Evolutionary conservation across 371 early-diverging fungal genomes (phyloP), one percentile per base, ranked within the genome.

Genomic region (Apophysomyces sp.): DNA sequence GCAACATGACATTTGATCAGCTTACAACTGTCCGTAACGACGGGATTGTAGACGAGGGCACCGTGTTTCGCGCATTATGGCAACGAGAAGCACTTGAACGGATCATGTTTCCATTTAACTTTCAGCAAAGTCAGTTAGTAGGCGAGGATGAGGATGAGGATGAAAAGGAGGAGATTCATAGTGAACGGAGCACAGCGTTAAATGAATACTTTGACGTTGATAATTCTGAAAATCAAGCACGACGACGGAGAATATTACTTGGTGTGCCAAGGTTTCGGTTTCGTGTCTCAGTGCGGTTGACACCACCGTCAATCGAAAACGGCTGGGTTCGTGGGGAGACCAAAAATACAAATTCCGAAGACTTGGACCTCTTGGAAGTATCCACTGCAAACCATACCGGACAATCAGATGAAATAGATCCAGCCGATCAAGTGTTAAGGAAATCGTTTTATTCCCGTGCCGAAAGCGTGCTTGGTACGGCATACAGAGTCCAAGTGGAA

Each of bases 1-100:
- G 78, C 62, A 80, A 80, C 44, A 80, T 80, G 81, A 74, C 81
- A 21, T 80, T 80, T 57, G 78, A 76, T 34, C 81, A 80, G 31
- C 54, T 80, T 9, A 72, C 74, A 0, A 60, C 44, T n/a, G 81
- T 80, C 3, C 68, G 76, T 2, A 67, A 72, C 0, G 81, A 80
- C 41, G 73, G 78, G 2, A 77, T 80, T 60, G 81, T 80, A 0
- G 76, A 80, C 52, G 81, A 80, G 52, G 69, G 68, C 1, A 71
- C 76, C 24, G 81, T 80, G 1, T 80, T 80, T 44, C 70, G 81
- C n/a, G 81, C 81, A 1, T 51, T 80, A 9, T 80, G 81, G 81
- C 81, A 80, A 54, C 62, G 81, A 15, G 70, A 77, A 53, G 76
- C 81, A 9, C 56, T 80, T 13, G 75, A 77, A 34, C 72, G 78